Evolutionary conservation across 441 rosid species (phyloP), one percentile per base, ranked within the genome.

Genomic region (Corymbia citriodora): DNA sequence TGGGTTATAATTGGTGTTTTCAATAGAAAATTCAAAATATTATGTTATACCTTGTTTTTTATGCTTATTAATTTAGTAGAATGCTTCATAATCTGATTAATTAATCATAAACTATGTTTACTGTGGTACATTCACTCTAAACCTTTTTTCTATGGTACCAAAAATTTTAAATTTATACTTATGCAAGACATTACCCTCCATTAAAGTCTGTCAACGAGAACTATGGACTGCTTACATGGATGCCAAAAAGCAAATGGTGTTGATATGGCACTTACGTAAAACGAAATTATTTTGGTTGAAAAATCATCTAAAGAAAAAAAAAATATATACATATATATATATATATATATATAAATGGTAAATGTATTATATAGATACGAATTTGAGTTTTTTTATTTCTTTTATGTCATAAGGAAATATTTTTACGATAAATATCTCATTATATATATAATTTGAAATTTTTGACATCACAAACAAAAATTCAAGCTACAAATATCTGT

Each of bases 381-480:
- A 13, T 59, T 59, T 59, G 0, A 13, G 25, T 6, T 2, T 59
- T 23, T 57, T 25, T 59, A 59, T 59, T 12, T 2, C 25, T 7
- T 57, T 25, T 59, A 59, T 25, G 5, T 6, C n/a, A 57, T 0
- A 59, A 59, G 63, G 23, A 57, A 55, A 9, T 8, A 19, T 9
- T 9, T 4, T 59, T 59, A 59, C 2, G 14, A 0, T 59, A 10
- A 25, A 59, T 59, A 13, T 25, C 10, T 59, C 14, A 59, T 4
- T 23, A 4, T 59, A 0, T 7, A 10, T 29, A 59, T 59, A 25
- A 0, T 59, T 59, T 25, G 0, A 59, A 29, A 17, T 25, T 59
- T 23, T 59, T 59, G n/a, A 25, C 1, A 59, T 25, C 7, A 25
- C 13, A 59, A 59, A 59, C 10, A 59, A 59, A 59, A 0, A 59